These are phyloP conservation scores for Skeletonema grethae DNA, from an alignment of 108 stramenopile species.

Conservation along the genomic window DNA sequence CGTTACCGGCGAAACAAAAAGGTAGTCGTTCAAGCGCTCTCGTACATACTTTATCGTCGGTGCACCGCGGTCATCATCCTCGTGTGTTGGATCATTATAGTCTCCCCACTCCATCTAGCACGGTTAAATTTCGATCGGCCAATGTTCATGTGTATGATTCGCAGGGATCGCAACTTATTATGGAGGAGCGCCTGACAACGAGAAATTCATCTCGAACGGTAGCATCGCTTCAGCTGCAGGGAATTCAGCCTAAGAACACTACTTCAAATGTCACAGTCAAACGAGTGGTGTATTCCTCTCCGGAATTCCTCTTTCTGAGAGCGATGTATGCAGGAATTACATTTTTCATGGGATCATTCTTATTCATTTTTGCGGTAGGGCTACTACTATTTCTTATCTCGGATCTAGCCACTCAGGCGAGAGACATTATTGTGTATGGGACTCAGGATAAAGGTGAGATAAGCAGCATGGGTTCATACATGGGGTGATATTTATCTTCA, in stretches of 20 bases:
- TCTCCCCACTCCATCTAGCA: constrained; percentile 17
- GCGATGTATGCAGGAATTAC: constrained; percentile 8
- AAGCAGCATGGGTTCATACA: too few relatives aligned
- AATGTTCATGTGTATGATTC: constrained; percentile 7
- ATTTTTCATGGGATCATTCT: constrained; percentile 8
- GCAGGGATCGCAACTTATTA: constrained; percentile 1
- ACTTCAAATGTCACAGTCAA: constrained; percentile 5
- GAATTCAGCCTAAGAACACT: neutral
- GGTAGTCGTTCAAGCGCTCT: too few relatives aligned
- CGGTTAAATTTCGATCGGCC: constrained; percentile 23
- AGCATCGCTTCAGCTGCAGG: neutral
- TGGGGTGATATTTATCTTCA: too few relatives aligned
- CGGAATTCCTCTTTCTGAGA: neutral
- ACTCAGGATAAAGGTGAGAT: too few relatives aligned
- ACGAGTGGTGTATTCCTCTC: neutral
- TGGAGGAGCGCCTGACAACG: constrained; percentile 4
- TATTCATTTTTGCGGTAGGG: constrained; percentile 20
- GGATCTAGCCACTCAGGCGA: constrained; percentile 9
- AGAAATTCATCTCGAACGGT: too few relatives aligned
- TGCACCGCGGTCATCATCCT: neutral
- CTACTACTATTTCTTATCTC: constrained; percentile 16
- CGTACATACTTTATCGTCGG: too few relatives aligned
- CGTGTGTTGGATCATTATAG: constrained; percentile 15
- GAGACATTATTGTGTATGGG: neutral
- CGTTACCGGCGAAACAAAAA: too few relatives aligned